A percentile compares a stretch with the other conserved stretches of the same genome.
Conservation (phyloP, 2,329 filamentous ascomycete genomes). For the Apiospora koreana region DNA sequence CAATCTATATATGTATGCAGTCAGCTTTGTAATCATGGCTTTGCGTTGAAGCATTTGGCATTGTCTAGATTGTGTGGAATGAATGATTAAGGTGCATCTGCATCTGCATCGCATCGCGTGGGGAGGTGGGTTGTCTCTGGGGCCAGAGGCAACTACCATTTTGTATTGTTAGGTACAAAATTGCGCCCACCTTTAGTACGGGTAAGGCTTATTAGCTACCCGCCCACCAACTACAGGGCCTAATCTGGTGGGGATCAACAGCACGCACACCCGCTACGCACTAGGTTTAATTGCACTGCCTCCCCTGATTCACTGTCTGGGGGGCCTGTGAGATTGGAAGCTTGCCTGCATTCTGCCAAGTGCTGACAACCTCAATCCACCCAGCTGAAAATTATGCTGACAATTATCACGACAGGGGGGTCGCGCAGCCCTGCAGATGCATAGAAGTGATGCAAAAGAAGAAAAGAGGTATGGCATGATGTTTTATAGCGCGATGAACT, state of each 20-base stretch:
- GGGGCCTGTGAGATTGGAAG: neutral
- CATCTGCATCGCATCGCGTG: neutral
- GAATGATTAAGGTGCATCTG: neutral
- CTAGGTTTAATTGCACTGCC: conserved; percentile 1
- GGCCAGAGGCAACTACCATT: neutral
- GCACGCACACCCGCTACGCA: neutral
- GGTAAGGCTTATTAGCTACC: neutral
- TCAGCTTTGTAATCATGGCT: neutral
- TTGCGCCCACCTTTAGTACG: neutral
- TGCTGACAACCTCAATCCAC: neutral
- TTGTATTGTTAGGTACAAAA: no score
- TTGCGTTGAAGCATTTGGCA: neutral
- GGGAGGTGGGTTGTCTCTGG: no score
- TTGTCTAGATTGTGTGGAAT: neutral
- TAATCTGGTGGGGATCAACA: neutral
- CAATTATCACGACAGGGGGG: neutral
- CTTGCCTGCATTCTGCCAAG: neutral
- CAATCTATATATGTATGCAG: neutral
- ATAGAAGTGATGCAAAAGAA: neutral
- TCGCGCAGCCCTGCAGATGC: neutral
- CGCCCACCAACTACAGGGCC: neutral
- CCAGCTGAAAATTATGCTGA: conserved; percentile 5
- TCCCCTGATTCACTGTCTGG: neutral
- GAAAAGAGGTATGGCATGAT: neutral
- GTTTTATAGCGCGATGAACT: neutral